Percentiles rank a stretch among this genome's conserved stretches.
Conservation (phyloP, 805 yeast genomes). For the Wickerhamiella parazyma region DNA sequence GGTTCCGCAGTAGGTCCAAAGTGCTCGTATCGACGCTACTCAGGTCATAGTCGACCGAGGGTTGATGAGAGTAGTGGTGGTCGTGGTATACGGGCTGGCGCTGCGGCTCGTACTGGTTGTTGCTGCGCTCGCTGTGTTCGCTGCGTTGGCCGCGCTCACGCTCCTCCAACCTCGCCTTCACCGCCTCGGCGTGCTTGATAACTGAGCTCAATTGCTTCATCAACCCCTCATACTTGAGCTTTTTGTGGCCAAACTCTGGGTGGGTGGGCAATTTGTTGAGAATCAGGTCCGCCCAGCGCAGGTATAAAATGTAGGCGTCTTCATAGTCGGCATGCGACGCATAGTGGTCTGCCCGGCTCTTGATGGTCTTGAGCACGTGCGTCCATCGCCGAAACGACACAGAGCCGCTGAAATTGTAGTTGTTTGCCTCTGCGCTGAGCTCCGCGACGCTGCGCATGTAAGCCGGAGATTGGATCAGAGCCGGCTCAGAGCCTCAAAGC, state of each 20-base stretch:
- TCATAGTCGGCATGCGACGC: conserved; percentile 31
- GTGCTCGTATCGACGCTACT: not conserved
- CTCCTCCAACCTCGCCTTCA: conserved; percentile 15
- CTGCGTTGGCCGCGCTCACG: too few species aligned
- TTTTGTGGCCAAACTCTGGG: conserved; percentile 29
- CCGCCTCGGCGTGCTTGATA: conserved; percentile 20
- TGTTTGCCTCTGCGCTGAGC: conserved; percentile 36
- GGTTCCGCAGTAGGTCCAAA: not conserved
- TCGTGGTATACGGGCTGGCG: too few species aligned
- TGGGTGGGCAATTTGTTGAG: conserved; percentile 35
- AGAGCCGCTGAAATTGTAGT: conserved; percentile 38
- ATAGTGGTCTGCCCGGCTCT: conserved; percentile 32
- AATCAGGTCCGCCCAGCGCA: conserved; percentile 45
- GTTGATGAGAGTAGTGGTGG: too few species aligned
- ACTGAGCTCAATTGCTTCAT: conserved; percentile 17
- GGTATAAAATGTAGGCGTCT: conserved; percentile 42
- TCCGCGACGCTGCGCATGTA: conserved; percentile 18
- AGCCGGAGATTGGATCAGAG: not conserved
- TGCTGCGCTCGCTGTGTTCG: too few species aligned
- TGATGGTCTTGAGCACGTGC: conserved; percentile 36
- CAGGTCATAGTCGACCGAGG: not conserved
- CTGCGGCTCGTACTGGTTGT: too few species aligned
- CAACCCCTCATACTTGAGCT: conserved; percentile 9
- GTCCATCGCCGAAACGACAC: conserved; percentile 44
- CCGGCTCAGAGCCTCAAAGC: not conserved